These are phyloP conservation scores for Fomitopsis serialis DNA, from an alignment of 768 basidiomycete species.

Conservation along the genomic window DNA sequence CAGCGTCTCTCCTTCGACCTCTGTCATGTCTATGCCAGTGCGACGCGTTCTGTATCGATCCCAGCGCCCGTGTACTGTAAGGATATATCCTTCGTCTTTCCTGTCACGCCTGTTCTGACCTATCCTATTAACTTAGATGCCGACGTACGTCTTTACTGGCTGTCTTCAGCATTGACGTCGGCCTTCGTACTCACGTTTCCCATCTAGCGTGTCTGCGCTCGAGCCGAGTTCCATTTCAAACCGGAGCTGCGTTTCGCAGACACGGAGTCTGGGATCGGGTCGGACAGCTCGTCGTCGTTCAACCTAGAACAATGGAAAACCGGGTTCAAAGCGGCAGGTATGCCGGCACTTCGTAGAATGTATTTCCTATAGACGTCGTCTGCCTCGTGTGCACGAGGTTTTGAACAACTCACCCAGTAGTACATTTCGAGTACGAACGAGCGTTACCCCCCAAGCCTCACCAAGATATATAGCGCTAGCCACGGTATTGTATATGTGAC, in stretches of 20 bases:
- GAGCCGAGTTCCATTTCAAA: constrained; percentile 46
- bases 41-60: constrained; percentile 53
- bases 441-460: no score
- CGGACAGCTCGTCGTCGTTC: constrained; percentile 21
- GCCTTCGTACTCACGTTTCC: background rate
- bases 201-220: constrained; percentile 44
- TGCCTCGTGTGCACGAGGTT: no score
- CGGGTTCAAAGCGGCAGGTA: background rate
- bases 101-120: background rate
- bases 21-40: constrained; percentile 49
- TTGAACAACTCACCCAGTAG: no score
- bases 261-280: constrained; percentile 18
- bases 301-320: constrained; percentile 26
- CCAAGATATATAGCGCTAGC: no score
- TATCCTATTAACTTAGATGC: constrained; percentile 39
- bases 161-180: background rate
- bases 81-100: constrained; percentile 14
- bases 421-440: no score
- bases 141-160: constrained; percentile 35
- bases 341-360: background rate
- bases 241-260: constrained; percentile 29
- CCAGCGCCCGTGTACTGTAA: constrained; percentile 59
- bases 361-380: background rate
- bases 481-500: no score
- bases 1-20: constrained; percentile 44